phyloP scores from a whole-genome alignment of 2,329 filamentous ascomycete genomes.

The Aspergillus novoparasiticus region DNA sequence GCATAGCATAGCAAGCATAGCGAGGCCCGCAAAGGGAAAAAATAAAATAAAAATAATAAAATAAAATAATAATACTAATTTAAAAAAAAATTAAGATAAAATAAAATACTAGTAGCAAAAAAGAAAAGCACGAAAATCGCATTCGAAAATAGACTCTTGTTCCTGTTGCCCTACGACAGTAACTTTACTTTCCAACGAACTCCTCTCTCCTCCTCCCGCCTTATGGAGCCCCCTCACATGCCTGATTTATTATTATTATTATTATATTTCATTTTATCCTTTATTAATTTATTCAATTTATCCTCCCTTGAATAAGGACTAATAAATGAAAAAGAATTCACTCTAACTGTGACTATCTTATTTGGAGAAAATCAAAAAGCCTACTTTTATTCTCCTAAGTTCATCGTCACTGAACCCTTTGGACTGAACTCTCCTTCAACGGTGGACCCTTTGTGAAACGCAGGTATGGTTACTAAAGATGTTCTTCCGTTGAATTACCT shows the following conservation, averaged over 20 bases:
- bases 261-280: neutral
- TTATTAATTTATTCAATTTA: slow-evolving; percentile 4
- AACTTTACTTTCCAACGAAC: slow-evolving; percentile 10
- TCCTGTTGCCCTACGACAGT: slow-evolving; percentile 1
- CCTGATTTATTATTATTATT: neutral
- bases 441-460: slow-evolving; percentile 10
- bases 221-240: slow-evolving; percentile 5
- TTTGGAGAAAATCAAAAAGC: neutral
- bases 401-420: neutral
- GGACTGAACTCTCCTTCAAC: neutral
- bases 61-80: neutral
- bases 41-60: neutral
- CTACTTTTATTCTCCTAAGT: slow-evolving; percentile 14
- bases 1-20: neutral
- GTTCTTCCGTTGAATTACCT: neutral
- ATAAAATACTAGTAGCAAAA: neutral
- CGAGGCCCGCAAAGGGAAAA: neutral
- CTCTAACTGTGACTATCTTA: neutral
- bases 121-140: neutral
- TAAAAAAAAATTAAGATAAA: neutral
- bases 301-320: neutral
- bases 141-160: slow-evolving; percentile 8
- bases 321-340: neutral
- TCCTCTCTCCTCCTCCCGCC: slow-evolving; percentile 9
- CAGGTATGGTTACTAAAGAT: slow-evolving; percentile 2